Evolutionary conservation across 345 rosid species (phyloP), one percentile per base, ranked within the genome.

Genomic region (Draba incana): DNA sequence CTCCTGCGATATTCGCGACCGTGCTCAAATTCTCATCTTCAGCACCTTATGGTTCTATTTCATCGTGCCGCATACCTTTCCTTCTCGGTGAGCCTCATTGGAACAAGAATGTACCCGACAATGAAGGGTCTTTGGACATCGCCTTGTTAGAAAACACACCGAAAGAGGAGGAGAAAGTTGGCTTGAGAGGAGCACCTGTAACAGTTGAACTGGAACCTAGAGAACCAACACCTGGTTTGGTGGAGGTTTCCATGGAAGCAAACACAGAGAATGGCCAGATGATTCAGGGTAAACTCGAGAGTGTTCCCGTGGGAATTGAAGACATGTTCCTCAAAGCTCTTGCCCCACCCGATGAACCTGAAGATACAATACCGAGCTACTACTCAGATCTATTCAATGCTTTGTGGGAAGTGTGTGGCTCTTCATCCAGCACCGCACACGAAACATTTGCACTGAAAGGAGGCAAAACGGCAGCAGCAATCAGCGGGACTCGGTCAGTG

Each of bases 181-280:
- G 46, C 39, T 74, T 80, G 78, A 80, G 73, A 62, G 81, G 82
- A 64, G 96, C 92, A 66, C 77, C 78, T n/a, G 86, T 88, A 10
- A 75, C 82, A 70, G 75, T 93, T 57, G 88, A 86, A 64, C 52
- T 93, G 46, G 91, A 87, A 64, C 97, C 98, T 38, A 81, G 68
- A 64, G 98, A 93, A 66, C 98, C 98, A 44, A 82, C 97, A 38
- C 96, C 98, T 0, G 97, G 98, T 73, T 73, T 90, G 61, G 89
- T 93, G 11, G 91, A 93, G 72, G 91, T 87, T 71, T 86, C 66
- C n/a, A 79, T 93, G 57, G 97, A 93, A 81, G 84, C 98, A 70
- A 90, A 85, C 74, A 81, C 85, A 33, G 97, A 85, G 76, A 82
- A 72, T 77, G 97, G 96, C 66, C 94, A 88, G 76, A 81, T 93